Evolutionary conservation across 1,284 basidiomycete genomes (phyloP), one percentile per base, ranked within the genome.

Genomic region (Leccinum insigne): DNA sequence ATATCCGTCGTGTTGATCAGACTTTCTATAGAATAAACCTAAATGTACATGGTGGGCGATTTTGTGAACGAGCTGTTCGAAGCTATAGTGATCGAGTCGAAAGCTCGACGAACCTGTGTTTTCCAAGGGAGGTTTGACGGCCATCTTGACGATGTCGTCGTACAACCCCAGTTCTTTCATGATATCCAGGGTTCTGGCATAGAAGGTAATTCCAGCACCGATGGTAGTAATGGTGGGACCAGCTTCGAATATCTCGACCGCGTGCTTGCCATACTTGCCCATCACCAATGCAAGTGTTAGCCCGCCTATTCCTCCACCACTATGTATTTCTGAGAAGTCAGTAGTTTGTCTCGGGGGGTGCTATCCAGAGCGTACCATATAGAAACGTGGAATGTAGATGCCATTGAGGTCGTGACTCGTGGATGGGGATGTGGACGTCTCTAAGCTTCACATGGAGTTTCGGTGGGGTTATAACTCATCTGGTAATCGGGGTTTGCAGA

Each of bases 291-390:
- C 79, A 35, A 80, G 73, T 2, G 73, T 70, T 7, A 80, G 71
- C 8, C 79, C 79, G 7, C 74, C 78, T 35, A 79, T 76, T 8
- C 79, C 79, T 13, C 73, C 78, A 5, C 79, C 79, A 32, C 79
- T 80, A 56, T 16, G 8, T n/a, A 11, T 32, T 13, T 23, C 11
- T 6, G 14, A 29, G 42, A 42, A 11, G 29, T 59, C 13, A 26
- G n/a, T 4, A 11, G 18, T 8, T 5, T 26, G 47, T 8, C 23
- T 52, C 21, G 1, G 3, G 16, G 44, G 7, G 42, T 10, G 32
- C 2, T 32, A n/a, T 60, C 26, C n/a, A 29, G 4, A 18, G 14
- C 9, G n/a, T 40, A 70, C 68, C 68, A 69, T 47, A 69, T 70
- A 21, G 68, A 70, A 2, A 69, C 47, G 8, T 21, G 68, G 26